These are phyloP conservation scores for Cystofilobasidium bisporidii DNA, from an alignment of 768 basidiomycete species.

Conservation along the genomic window DNA sequence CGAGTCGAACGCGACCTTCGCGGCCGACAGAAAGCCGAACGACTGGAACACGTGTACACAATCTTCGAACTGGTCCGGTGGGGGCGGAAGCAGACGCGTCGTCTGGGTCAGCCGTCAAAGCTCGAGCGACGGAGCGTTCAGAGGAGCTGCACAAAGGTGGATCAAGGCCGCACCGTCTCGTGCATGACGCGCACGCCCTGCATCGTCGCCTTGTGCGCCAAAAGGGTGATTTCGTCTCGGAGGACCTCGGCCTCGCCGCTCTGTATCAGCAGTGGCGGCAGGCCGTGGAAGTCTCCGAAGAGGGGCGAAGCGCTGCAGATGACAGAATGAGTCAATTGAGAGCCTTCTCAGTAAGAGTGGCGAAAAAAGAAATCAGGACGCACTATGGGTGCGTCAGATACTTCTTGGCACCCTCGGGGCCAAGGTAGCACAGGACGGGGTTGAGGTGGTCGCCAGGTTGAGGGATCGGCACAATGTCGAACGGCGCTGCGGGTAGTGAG, in stretches of 20 bases:
- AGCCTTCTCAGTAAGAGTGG: background rate
- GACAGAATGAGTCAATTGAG: background rate
- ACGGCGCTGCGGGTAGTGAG: conserved; percentile 40
- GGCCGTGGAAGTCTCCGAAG: conserved; percentile 74
- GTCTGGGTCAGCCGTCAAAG: too few species aligned
- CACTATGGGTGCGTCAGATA: conserved; percentile 87
- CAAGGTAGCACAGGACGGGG: conserved; percentile 75
- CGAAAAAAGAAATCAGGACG: background rate
- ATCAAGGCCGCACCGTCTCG: too few species aligned
- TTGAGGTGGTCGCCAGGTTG: conserved; percentile 36
- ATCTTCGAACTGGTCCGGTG: too few species aligned
- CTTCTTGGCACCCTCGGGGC: conserved; percentile 53
- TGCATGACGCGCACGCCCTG: conserved; percentile 71
- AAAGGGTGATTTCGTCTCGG: conserved; percentile 80
- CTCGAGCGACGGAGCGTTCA: too few species aligned
- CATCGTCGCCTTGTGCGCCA: conserved; percentile 74
- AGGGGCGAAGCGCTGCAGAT: conserved; percentile 57
- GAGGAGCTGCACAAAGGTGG: too few species aligned
- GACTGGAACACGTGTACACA: conserved; percentile 91
- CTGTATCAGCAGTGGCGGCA: conserved; percentile 76
- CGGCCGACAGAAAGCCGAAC: conserved; percentile 50
- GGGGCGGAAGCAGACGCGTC: too few species aligned
- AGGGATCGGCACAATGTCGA: conserved; percentile 39
- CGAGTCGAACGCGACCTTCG: conserved; percentile 10
- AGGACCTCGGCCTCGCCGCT: conserved; percentile 89